phyloP scores from a whole-genome alignment of 306 rosid species.

The Lathyrus tuberosus region DNA sequence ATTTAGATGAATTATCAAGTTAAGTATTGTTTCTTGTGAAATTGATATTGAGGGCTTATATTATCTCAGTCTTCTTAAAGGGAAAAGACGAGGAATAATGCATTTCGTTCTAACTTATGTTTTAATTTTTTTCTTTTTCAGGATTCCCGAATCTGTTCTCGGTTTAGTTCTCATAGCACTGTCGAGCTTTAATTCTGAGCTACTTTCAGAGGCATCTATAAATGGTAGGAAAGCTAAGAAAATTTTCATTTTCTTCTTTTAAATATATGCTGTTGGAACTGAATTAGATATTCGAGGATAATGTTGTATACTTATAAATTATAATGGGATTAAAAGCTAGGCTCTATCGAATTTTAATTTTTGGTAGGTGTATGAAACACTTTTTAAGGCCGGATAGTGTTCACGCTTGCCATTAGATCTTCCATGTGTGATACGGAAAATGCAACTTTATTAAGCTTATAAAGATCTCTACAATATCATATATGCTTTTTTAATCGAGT shows the following conservation, averaged over 20 bases:
- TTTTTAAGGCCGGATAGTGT: slow-evolving; percentile 11
- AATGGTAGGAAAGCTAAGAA: slow-evolving; percentile 64
- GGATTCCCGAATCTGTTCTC: too few species aligned
- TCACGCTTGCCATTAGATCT: slow-evolving; percentile 2
- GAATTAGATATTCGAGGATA: slow-evolving; percentile 24
- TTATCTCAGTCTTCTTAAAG: too few species aligned
- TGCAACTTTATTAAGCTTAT: slow-evolving; percentile 22
- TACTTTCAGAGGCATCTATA: slow-evolving; percentile 92
- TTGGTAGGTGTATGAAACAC: neutral
- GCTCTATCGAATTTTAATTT: neutral
- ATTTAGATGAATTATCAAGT: too few species aligned
- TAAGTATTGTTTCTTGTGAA: too few species aligned
- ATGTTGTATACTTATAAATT: too few species aligned
- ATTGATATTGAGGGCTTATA: too few species aligned
- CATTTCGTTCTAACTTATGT: too few species aligned
- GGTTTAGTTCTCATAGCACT: too few species aligned
- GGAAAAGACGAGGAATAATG: too few species aligned
- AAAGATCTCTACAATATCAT: too few species aligned
- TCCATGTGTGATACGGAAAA: slow-evolving; percentile 11
- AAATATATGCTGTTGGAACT: slow-evolving; percentile 14
- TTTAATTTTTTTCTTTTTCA: too few species aligned
- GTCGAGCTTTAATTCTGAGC: slow-evolving; percentile 87
- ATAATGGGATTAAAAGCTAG: slow-evolving; percentile 8
- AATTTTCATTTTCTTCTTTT: neutral
- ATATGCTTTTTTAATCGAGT: too few species aligned